Percentiles rank a stretch among this genome's conserved stretches.
Conservation (phyloP, 805 yeast genomes). For the Wickerhamomyces mucosus region DNA sequence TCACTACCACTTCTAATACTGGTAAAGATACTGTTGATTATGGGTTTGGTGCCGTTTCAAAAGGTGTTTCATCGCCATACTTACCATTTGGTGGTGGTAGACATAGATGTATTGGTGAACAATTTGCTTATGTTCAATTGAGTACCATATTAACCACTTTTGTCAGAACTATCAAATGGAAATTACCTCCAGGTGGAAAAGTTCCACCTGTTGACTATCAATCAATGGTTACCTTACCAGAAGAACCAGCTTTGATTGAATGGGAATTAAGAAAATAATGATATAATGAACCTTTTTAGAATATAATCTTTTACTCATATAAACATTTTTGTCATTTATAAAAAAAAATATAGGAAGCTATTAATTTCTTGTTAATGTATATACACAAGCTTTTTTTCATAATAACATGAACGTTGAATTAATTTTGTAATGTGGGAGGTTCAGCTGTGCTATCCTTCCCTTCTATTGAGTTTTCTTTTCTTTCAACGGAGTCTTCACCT, state of each 20-base stretch:
- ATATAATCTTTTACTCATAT: background rate
- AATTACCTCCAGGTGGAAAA: conserved; percentile 41
- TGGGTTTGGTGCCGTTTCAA: conserved; percentile 94
- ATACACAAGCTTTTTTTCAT: too few species aligned
- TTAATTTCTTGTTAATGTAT: background rate
- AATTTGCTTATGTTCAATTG: conserved; percentile 89
- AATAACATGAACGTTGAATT: too few species aligned
- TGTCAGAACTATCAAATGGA: conserved; percentile 74
- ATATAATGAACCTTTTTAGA: background rate
- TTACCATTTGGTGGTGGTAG: conserved; percentile 99
- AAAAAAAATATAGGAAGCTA: background rate
- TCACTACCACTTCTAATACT: conserved; percentile 8
- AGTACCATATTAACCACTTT: conserved; percentile 74
- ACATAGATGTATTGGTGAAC: conserved; percentile 99
- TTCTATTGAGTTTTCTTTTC: too few species aligned
- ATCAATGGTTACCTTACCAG: conserved; percentile 90
- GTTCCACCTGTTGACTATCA: conserved; percentile 70
- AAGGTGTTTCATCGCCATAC: conserved; percentile 93
- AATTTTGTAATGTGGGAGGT: background rate
- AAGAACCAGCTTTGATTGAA: conserved; percentile 57
- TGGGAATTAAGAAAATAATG: conserved; percentile 55
- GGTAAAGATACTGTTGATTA: conserved; percentile 62
- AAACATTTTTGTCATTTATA: too few species aligned
- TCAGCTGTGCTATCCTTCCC: background rate
- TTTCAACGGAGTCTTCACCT: too few species aligned